Evolutionary conservation across 306 rosid species (phyloP).

Genomic region (Vigna mungo): DNA sequence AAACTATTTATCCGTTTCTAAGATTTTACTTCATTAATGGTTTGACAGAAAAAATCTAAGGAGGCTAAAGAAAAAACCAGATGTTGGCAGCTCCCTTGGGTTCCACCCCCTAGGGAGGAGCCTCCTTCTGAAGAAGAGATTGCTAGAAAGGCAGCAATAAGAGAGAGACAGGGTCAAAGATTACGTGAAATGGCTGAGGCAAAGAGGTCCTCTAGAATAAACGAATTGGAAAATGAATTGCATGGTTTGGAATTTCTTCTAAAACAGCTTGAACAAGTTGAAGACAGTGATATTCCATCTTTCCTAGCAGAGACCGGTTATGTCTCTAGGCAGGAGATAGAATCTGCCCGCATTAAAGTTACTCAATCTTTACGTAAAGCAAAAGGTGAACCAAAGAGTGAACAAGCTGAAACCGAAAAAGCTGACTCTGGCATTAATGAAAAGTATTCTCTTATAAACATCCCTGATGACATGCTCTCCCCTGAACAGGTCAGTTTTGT

Average conservation of each 20-base stretch:
- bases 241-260: slow-evolving; percentile 88
- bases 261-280: slow-evolving; percentile 82
- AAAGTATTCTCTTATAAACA: slow-evolving; percentile 75
- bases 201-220: slow-evolving; percentile 84
- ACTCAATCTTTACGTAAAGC: slow-evolving; percentile 83
- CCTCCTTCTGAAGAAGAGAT: slow-evolving; percentile 97
- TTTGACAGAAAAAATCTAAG: slow-evolving; percentile 68
- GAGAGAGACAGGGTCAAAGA: slow-evolving; percentile 94
- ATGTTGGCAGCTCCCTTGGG: slow-evolving; percentile 98
- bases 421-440: slow-evolving; percentile 59
- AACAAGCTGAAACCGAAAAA: slow-evolving; percentile 77
- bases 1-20: slow-evolving; percentile 36
- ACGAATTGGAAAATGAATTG: slow-evolving; percentile 89
- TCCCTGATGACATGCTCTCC: slow-evolving; percentile 81
- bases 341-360: slow-evolving; percentile 74
- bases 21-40: slow-evolving; percentile 27
- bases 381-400: slow-evolving; percentile 86
- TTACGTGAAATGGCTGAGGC: slow-evolving; percentile 99
- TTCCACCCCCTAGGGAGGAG: slow-evolving; percentile 91
- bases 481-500: slow-evolving; percentile 80
- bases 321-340: slow-evolving; percentile 85
- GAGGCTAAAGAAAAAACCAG: slow-evolving; percentile 91
- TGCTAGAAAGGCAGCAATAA: slow-evolving; percentile 98
- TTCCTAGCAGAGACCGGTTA: slow-evolving; percentile 89
- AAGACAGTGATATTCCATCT: slow-evolving; percentile 63